These are phyloP conservation scores for Rhinocladiella mackenziei DNA, from an alignment of 2,329 filamentous ascomycete species.

Conservation along the genomic window DNA sequence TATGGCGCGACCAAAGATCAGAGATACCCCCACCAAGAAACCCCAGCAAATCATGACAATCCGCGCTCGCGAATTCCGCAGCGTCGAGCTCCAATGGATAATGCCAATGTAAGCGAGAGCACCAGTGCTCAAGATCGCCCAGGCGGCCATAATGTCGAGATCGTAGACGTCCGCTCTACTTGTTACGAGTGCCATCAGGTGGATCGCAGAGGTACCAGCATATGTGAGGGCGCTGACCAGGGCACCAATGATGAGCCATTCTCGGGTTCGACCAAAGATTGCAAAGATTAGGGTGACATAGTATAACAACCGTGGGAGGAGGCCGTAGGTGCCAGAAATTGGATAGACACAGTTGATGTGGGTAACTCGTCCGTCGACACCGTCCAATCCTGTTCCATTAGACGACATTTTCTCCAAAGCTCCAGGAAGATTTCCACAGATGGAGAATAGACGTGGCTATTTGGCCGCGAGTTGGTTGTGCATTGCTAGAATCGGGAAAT, in stretches of 20 bases:
- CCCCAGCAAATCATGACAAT: slow-evolving; percentile 30
- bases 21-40: slow-evolving; percentile 23
- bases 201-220: slow-evolving; percentile 31
- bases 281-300: slow-evolving; percentile 32
- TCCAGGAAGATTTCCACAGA: too few relatives aligned
- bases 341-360: slow-evolving; percentile 26
- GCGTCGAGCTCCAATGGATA: slow-evolving; percentile 30
- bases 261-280: slow-evolving; percentile 30
- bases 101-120: slow-evolving; percentile 29
- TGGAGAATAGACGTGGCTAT: too few relatives aligned
- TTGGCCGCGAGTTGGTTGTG: too few relatives aligned
- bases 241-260: slow-evolving; percentile 33
- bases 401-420: slow-evolving; percentile 12
- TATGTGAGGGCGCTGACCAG: slow-evolving; percentile 32
- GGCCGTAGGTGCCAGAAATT: slow-evolving; percentile 32
- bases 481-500: too few relatives aligned
- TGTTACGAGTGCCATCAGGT: slow-evolving; percentile 29
- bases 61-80: slow-evolving; percentile 26
- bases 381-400: slow-evolving; percentile 8
- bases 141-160: slow-evolving; percentile 30
- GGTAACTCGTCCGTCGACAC: slow-evolving; percentile 6
- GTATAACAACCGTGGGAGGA: slow-evolving; percentile 31
- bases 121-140: slow-evolving; percentile 30
- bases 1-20: slow-evolving; percentile 26
- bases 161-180: slow-evolving; percentile 28